Evolutionary conservation across 2,329 filamentous ascomycete genomes (phyloP).

Genomic region (Aaosphaeria pasadenensis): DNA sequence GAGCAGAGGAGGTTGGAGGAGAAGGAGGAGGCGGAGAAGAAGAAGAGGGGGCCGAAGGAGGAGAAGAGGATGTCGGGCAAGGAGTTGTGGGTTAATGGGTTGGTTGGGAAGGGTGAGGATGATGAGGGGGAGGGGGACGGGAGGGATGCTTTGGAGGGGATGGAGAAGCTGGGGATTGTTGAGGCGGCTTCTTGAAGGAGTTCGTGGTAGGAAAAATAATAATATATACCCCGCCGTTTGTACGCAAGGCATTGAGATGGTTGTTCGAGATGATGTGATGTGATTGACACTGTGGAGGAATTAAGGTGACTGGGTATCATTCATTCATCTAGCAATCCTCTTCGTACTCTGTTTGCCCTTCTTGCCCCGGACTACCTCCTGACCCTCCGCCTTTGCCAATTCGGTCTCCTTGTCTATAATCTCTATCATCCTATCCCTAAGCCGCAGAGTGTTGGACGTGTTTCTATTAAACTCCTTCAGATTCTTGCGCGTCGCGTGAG

Average conservation of each 20-base stretch:
- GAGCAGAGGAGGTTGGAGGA: constrained; percentile 58
- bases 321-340: background rate
- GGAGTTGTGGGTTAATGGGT: constrained; percentile 49
- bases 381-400: constrained; percentile 40
- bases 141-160: constrained; percentile 50
- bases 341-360: background rate
- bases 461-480: constrained; percentile 12
- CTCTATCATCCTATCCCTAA: constrained; percentile 42
- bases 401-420: constrained; percentile 49
- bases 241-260: too few species aligned
- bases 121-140: constrained; percentile 63
- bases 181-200: constrained; percentile 41
- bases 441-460: constrained; percentile 23
- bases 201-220: background rate
- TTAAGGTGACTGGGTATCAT: background rate
- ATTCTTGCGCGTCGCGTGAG: constrained; percentile 15
- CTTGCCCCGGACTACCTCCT: constrained; percentile 23
- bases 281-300: too few species aligned
- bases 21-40: constrained; percentile 66
- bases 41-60: constrained; percentile 62
- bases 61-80: constrained; percentile 74
- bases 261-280: too few species aligned
- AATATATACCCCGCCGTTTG: constrained; percentile 7
- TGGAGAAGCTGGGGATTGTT: constrained; percentile 33
- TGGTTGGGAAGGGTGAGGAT: constrained; percentile 62